Evolutionary conservation across 2,329 filamentous ascomycete species (phyloP).

Genomic region (Amauroascus verrucosus): DNA sequence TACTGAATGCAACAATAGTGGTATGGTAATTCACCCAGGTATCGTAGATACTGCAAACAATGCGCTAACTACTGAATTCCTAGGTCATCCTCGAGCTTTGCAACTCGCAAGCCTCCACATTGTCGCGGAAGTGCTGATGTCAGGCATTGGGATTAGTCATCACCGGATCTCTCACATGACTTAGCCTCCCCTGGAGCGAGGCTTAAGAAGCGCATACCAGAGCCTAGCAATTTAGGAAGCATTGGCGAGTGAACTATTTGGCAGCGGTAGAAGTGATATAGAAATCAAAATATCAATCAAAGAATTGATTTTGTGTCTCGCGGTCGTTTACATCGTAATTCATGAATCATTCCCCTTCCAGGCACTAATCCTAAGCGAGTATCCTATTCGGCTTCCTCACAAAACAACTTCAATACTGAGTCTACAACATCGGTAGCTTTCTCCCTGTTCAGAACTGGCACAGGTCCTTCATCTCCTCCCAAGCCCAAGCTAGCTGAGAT

Average conservation of each 20-base stretch:
- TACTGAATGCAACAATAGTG: neutral
- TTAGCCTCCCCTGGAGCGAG: too few relatives aligned
- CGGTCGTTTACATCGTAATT: neutral
- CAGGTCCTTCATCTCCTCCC: constrained; percentile 14
- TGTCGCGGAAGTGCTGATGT: neutral
- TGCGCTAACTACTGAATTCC: neutral
- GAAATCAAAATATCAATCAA: neutral
- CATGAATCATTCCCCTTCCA: neutral
- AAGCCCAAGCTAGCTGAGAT: neutral
- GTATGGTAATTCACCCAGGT: neutral
- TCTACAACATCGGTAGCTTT: constrained; percentile 36
- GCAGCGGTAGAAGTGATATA: neutral
- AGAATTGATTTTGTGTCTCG: neutral
- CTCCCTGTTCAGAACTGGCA: constrained; percentile 27
- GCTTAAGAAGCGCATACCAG: too few relatives aligned
- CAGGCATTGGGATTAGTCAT: neutral
- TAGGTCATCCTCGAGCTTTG: neutral
- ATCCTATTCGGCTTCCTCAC: constrained; percentile 22
- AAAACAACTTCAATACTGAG: constrained; percentile 34
- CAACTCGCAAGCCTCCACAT: neutral
- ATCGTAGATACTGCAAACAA: neutral
- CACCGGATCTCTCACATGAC: neutral
- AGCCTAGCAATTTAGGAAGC: too few relatives aligned
- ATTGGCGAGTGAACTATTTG: too few relatives aligned
- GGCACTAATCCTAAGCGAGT: neutral